phyloP scores from a whole-genome alignment of 805 yeast species.

The Candida taoyuanica region DNA sequence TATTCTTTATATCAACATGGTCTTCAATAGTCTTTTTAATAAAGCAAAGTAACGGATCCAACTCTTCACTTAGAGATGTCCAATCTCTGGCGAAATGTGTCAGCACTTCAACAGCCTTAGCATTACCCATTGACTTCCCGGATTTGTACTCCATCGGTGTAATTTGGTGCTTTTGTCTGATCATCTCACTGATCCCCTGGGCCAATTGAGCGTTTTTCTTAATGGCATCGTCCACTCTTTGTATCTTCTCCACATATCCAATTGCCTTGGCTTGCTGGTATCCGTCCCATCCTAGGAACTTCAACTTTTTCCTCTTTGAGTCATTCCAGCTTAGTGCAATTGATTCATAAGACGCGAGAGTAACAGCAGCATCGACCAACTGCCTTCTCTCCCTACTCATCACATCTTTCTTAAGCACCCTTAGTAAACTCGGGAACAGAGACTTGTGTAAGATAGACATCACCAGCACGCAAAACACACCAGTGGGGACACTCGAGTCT shows the following conservation, averaged over 20 bases:
- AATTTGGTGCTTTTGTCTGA: slow-evolving; percentile 35
- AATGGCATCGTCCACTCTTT: slow-evolving; percentile 43
- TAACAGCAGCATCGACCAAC: slow-evolving; percentile 37
- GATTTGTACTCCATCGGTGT: slow-evolving; percentile 40
- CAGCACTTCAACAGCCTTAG: slow-evolving; percentile 59
- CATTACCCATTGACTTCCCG: slow-evolving; percentile 25
- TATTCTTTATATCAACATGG: slow-evolving; percentile 29
- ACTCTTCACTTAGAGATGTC: slow-evolving; percentile 48
- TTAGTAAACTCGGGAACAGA: slow-evolving; percentile 22
- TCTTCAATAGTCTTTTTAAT: slow-evolving; percentile 39
- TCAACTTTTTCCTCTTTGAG: slow-evolving; percentile 38
- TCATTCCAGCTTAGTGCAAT: slow-evolving; percentile 42
- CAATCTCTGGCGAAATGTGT: slow-evolving; percentile 82
- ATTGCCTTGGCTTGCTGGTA: slow-evolving; percentile 47
- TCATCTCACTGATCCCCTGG: slow-evolving; percentile 37
- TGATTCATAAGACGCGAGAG: slow-evolving; percentile 40
- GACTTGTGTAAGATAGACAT: slow-evolving; percentile 26
- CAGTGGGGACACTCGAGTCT: slow-evolving; percentile 21
- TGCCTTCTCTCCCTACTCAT: slow-evolving; percentile 22
- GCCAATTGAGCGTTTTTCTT: slow-evolving; percentile 45
- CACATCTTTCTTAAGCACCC: slow-evolving; percentile 21
- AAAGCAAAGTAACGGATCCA: slow-evolving; percentile 50
- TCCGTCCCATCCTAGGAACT: slow-evolving; percentile 49
- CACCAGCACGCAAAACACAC: slow-evolving; percentile 28
- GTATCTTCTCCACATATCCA: slow-evolving; percentile 52